Conservation (phyloP, 1,284 basidiomycete genomes). For the Phylloporus sp. region DNA sequence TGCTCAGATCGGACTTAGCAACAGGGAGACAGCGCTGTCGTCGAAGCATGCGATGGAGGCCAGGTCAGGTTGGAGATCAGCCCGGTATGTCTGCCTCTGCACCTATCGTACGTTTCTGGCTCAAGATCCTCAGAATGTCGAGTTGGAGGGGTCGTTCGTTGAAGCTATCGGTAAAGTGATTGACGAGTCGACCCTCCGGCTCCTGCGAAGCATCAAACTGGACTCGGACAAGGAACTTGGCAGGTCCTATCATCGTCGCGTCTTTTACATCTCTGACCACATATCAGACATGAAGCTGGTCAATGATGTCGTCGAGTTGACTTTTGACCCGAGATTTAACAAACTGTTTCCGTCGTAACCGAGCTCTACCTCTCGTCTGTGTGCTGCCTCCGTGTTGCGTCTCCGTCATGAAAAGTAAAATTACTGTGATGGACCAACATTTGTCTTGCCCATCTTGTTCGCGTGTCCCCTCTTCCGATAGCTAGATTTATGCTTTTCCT, state of each 20-base stretch:
- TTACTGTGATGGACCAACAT: slow-evolving; percentile 36
- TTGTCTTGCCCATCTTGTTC: slow-evolving; percentile 71
- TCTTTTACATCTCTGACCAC: slow-evolving; percentile 7
- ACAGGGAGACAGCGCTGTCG: slow-evolving; percentile 57
- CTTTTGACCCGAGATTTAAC: slow-evolving; percentile 64
- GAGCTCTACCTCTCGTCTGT: not conserved
- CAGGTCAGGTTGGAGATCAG: slow-evolving; percentile 62
- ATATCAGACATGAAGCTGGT: slow-evolving; percentile 65
- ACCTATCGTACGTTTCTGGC: not conserved
- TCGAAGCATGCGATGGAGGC: slow-evolving; percentile 75
- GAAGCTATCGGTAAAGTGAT: slow-evolving; percentile 78
- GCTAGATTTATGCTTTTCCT: slow-evolving; percentile 75
- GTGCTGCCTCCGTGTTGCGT: not conserved
- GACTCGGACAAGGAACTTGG: slow-evolving; percentile 63
- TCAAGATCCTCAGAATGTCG: slow-evolving; percentile 46
- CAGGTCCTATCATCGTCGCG: slow-evolving; percentile 29
- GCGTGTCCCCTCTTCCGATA: slow-evolving; percentile 74
- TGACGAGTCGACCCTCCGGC: slow-evolving; percentile 64
- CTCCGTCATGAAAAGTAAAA: slow-evolving; percentile 5
- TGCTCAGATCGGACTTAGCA: slow-evolving; percentile 43
- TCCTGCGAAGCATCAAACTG: slow-evolving; percentile 63
- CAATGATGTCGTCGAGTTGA: slow-evolving; percentile 66
- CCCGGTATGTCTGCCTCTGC: slow-evolving; percentile 42
- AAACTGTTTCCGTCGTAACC: slow-evolving; percentile 48
- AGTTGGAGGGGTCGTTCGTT: slow-evolving; percentile 59